Percentiles rank a stretch among this genome's conserved stretches.
These are phyloP conservation scores for Albugo candida DNA, from an alignment of 352 stramenopile species.

Conservation along the genomic window DNA sequence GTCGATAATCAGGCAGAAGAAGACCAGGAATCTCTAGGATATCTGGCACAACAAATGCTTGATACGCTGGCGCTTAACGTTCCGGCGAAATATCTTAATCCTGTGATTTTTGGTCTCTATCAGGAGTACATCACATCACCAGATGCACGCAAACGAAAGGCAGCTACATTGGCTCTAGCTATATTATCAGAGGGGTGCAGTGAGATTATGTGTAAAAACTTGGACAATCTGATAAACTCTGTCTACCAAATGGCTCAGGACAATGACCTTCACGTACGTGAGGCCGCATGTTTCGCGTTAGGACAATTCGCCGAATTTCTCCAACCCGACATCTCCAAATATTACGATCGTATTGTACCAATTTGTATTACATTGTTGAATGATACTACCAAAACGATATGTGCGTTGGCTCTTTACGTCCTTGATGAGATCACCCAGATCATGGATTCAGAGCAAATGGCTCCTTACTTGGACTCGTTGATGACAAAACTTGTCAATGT, in stretches of 20 bases:
- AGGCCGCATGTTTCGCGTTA: constrained; percentile 95
- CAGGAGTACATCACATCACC: constrained; percentile 82
- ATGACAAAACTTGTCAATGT: constrained; percentile 91
- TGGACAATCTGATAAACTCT: constrained; percentile 83
- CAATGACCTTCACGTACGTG: constrained; percentile 83
- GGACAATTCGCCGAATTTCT: constrained; percentile 97
- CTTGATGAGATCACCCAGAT: constrained; percentile 98
- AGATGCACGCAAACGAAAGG: constrained; percentile 86
- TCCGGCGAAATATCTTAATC: constrained; percentile 68
- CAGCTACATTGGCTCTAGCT: constrained; percentile 89
- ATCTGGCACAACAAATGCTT: constrained; percentile 70
- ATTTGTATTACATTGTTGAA: constrained; percentile 91
- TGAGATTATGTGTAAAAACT: constrained; percentile 88
- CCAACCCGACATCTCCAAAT: constrained; percentile 91
- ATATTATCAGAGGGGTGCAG: constrained; percentile 94
- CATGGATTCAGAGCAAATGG: constrained; percentile 88
- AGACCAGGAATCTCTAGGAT: constrained; percentile 47
- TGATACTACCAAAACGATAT: constrained; percentile 84
- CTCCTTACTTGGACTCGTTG: constrained; percentile 88
- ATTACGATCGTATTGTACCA: constrained; percentile 90
- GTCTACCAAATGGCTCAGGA: constrained; percentile 85
- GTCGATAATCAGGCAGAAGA: constrained; percentile 43
- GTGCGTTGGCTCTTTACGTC: constrained; percentile 94
- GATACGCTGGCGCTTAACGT: constrained; percentile 66
- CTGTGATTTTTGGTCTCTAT: constrained; percentile 48